Evolutionary conservation across 2,329 filamentous ascomycete species (phyloP).

Genomic region (Aspergillus sp.): DNA sequence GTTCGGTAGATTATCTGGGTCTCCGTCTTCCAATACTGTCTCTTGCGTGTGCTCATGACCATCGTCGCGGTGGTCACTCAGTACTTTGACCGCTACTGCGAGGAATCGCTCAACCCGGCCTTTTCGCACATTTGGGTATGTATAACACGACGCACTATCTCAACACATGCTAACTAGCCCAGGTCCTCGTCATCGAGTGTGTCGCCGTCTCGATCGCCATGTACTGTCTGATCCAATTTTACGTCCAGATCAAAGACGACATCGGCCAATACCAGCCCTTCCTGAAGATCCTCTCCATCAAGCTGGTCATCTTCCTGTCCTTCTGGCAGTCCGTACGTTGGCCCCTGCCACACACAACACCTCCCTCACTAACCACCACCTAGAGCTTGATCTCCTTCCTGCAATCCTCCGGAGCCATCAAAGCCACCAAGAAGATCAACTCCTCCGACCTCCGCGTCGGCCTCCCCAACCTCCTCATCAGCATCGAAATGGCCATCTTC

Average conservation of each 20-base stretch:
- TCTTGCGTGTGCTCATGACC: slow-evolving; percentile 76
- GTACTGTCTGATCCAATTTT: slow-evolving; percentile 87
- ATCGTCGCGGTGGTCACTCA: slow-evolving; percentile 73
- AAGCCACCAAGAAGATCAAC: slow-evolving; percentile 60
- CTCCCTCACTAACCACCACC: not conserved
- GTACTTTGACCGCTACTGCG: slow-evolving; percentile 69
- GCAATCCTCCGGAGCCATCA: slow-evolving; percentile 62
- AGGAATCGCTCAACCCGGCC: slow-evolving; percentile 71
- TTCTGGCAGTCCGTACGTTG: slow-evolving; percentile 71
- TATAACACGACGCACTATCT: slow-evolving; percentile 25
- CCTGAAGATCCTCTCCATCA: slow-evolving; percentile 81
- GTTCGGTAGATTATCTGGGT: slow-evolving; percentile 60
- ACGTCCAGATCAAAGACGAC: slow-evolving; percentile 69
- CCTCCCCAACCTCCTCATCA: slow-evolving; percentile 74
- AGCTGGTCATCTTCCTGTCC: slow-evolving; percentile 85
- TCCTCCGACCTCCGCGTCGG: slow-evolving; percentile 78
- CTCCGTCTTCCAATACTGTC: slow-evolving; percentile 81
- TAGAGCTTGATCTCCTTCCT: slow-evolving; percentile 61
- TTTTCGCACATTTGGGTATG: slow-evolving; percentile 82
- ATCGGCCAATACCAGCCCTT: slow-evolving; percentile 70
- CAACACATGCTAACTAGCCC: slow-evolving; percentile 7
- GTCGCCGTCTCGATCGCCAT: slow-evolving; percentile 77
- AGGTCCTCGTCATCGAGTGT: slow-evolving; percentile 68
- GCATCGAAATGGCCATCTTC: slow-evolving; percentile 82
- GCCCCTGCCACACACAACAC: not conserved